Percentiles rank a stretch among this genome's conserved stretches.
Evolutionary conservation across 2,329 filamentous ascomycete species (phyloP).

Genomic region (Diaporthe citrichinensis): DNA sequence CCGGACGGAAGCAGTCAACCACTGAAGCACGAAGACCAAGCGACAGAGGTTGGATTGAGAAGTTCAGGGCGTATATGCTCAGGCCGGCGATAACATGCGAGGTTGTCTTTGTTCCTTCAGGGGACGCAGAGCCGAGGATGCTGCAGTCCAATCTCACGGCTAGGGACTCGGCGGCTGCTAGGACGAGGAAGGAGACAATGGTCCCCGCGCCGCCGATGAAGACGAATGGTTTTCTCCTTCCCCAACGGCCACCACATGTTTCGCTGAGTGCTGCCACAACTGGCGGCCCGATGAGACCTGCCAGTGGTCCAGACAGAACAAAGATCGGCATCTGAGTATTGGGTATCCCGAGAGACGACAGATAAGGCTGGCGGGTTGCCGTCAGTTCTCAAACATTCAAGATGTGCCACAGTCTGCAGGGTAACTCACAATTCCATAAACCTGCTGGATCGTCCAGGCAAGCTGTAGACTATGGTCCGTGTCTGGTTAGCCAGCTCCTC

Average conservation of each 20-base stretch:
- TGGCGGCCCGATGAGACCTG: conserved; percentile 22
- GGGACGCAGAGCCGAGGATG: neutral
- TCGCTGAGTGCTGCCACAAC: conserved; percentile 15
- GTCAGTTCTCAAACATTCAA: neutral
- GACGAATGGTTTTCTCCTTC: conserved; percentile 8
- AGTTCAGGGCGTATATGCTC: conserved; percentile 16
- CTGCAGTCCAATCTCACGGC: conserved; percentile 4
- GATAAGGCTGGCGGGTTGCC: neutral
- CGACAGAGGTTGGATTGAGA: conserved; percentile 20
- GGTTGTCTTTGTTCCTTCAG: neutral
- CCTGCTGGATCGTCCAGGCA: conserved; percentile 23
- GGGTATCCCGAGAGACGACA: conserved; percentile 12
- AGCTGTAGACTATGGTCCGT: conserved; percentile 3
- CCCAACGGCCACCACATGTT: neutral
- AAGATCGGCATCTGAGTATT: conserved; percentile 25
- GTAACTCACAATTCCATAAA: conserved; percentile 14
- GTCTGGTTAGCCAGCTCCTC: neutral
- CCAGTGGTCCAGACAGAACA: conserved; percentile 8
- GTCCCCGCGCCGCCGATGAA: conserved; percentile 10
- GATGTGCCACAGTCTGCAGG: neutral
- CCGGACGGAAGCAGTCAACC: conserved; percentile 13
- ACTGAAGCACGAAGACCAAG: conserved; percentile 15
- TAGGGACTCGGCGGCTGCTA: neutral
- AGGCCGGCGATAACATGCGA: neutral
- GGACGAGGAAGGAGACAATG: conserved; percentile 11